Evolutionary conservation across 129 eudicot species (phyloP), one percentile per base, ranked within the genome.

Genomic region (Pulicaria dysenterica): DNA sequence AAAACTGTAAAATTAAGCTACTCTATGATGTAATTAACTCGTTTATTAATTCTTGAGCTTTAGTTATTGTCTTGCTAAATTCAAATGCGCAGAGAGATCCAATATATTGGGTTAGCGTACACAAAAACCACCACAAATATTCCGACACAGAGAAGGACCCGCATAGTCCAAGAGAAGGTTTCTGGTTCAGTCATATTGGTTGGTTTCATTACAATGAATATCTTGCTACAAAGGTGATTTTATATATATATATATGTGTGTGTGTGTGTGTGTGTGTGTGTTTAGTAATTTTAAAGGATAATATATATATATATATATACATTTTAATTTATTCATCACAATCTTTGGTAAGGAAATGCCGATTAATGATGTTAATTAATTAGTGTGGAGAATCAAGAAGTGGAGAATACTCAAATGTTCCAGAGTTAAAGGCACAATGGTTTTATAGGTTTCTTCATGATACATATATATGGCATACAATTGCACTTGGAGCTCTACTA

Each of bases 81-180:
- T 59, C 10, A 59, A 56, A 56, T 12, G 8, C 15, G 55, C 79
- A 75, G 80, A 55, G 11, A 43, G 80, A 75, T 65, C 80, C 80
- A 43, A 65, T 75, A 60, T 65, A 5, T 51, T 75, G 55, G 55
- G 80, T 75, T 14, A 75, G 55, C 55, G 24, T 11, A 34, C 73
- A 75, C 59, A 44, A 54, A 58, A 31, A n/a, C 19, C 80, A 75
- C 14, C 80, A 75, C 67, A 65, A 8, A 40, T 66, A 75, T 65
- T 6, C 73, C 6, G 79, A 75, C 8, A 75, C 79, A 42, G 73
- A 75, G 2, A 75, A 19, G 64, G 79, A 75, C 34, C 79, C 79
- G 6, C 58, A 42, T 55, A 3, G 44, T 12, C 73, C 79, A 0
- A 34, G 1, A 49, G 48, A 55, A 9, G 79, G 79, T 24, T 65